These are phyloP conservation scores for Hirsutella minnesotensis DNA, from an alignment of 2,329 filamentous ascomycete genomes.

Conservation along the genomic window DNA sequence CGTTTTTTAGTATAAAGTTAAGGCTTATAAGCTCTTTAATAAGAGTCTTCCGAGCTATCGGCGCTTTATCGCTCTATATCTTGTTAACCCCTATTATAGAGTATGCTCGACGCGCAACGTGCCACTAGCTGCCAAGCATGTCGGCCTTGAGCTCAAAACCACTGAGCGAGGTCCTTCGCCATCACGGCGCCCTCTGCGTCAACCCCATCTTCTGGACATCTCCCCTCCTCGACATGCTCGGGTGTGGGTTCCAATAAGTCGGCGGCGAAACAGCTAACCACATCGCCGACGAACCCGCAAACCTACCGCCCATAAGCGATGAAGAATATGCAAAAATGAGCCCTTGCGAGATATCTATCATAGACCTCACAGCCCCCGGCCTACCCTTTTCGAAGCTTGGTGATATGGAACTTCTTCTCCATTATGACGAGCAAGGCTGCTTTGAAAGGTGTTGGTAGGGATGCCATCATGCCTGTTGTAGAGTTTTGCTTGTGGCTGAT, in stretches of 20 bases:
- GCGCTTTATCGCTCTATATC: too few species aligned
- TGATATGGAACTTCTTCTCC: neutral
- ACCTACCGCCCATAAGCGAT: neutral
- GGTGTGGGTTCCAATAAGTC: neutral
- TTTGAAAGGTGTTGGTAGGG: neutral
- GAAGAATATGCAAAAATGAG: neutral
- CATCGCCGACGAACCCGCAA: neutral
- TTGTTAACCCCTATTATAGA: too few species aligned
- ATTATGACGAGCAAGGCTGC: neutral
- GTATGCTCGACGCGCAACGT: too few species aligned
- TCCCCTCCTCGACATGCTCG: neutral
- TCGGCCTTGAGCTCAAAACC: conserved; percentile 1
- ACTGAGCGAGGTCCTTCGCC: neutral
- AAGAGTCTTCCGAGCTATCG: too few species aligned
- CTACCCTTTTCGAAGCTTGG: neutral
- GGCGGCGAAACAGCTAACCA: neutral
- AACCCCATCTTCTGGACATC: neutral
- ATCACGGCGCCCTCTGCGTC: neutral
- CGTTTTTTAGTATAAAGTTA: too few species aligned
- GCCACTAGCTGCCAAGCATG: fast-evolving
- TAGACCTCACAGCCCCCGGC: neutral
- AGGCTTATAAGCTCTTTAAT: too few species aligned
- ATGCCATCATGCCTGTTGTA: neutral
- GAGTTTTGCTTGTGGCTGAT: neutral
- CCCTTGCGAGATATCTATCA: neutral